A percentile compares a stretch with the other conserved stretches of the same genome.
Evolutionary conservation across 148 eudicot species (phyloP).

Genomic region (Talinum fruticosum): DNA sequence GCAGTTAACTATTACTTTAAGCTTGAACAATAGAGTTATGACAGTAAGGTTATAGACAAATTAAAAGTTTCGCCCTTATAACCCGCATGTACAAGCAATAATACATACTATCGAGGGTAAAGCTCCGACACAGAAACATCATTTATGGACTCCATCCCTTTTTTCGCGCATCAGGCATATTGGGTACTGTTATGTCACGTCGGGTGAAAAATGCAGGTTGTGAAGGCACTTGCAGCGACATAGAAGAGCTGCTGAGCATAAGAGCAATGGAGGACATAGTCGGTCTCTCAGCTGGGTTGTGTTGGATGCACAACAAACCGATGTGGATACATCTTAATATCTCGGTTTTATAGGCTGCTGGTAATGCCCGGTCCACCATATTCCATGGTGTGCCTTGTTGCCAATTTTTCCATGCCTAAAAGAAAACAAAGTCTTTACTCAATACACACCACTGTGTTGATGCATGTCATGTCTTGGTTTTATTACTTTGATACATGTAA

Average conservation of each 20-base stretch:
- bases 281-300: conserved; percentile 35
- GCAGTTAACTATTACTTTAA: too few relatives aligned
- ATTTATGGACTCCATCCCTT: conserved; percentile 12
- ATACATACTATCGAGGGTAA: conserved; percentile 17
- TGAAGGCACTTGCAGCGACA: conserved; percentile 26
- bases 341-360: conserved; percentile 21
- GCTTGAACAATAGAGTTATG: too few relatives aligned
- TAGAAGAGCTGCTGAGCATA: conserved; percentile 38
- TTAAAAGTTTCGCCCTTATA: too few relatives aligned
- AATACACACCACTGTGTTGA: not conserved
- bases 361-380: conserved; percentile 23
- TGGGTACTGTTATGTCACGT: not conserved
- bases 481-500: too few relatives aligned
- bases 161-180: not conserved
- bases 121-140: conserved; percentile 22
- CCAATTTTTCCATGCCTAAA: conserved; percentile 24
- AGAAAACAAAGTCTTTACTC: not conserved
- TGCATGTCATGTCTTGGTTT: too few relatives aligned
- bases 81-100: too few relatives aligned
- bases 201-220: conserved; percentile 31
- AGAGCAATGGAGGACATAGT: conserved; percentile 36
- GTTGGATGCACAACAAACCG: conserved; percentile 44
- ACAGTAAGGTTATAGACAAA: too few relatives aligned
- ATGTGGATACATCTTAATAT: conserved; percentile 46
- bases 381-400: conserved; percentile 24